Evolutionary conservation across 2,329 filamentous ascomycete species (phyloP), one percentile per base, ranked within the genome.

Genomic region (Chaetomium sp.): DNA sequence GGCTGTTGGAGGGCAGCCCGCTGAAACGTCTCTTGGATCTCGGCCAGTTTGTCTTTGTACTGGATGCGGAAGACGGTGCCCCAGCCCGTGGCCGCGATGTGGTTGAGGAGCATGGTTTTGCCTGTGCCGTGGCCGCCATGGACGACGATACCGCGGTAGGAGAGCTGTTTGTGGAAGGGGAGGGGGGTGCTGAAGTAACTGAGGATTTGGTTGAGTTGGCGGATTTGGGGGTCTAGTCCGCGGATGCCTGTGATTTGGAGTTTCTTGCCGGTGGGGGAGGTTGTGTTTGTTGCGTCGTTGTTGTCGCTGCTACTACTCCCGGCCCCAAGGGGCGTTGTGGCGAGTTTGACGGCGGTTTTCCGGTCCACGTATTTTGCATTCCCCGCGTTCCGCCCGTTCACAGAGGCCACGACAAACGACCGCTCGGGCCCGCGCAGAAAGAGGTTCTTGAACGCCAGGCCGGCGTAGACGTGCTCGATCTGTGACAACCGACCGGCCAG

Each of bases 71-170:
- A 79, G 1, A 91, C 82, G 42, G 80, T 81, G 27, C 81, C 82
- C 88, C 90, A 96, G 56, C 78, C 79, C 0, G 84, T 81, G 6
- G 76, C 78, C 7, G 84, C 80, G 19, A 96, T 76, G 36, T 81
- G 80, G 12, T 86, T 70, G 1, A 96, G 74, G 0, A 96, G 75
- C 60, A 87, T 78, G 0, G 84, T 87, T 72, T 96, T 96, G 32
- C 92, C 92, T 0, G 89, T 95, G 9, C 92, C 91, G 59, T 83
- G 82, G 14, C 88, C 85, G 11, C 92, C 92, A 67, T 95, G 86
- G 4, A 96, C 76, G 32, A 94, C 77, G 38, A 94, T 79, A 0
- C 83, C 84, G 52, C 80, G 46, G 71, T 64, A 66, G 68, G 64
- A 64, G 4, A 49, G 58, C 33, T 41, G 54, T 6, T 38, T 37